phyloP scores from a whole-genome alignment of 257 asterid species.

The Sherardia arvensis region DNA sequence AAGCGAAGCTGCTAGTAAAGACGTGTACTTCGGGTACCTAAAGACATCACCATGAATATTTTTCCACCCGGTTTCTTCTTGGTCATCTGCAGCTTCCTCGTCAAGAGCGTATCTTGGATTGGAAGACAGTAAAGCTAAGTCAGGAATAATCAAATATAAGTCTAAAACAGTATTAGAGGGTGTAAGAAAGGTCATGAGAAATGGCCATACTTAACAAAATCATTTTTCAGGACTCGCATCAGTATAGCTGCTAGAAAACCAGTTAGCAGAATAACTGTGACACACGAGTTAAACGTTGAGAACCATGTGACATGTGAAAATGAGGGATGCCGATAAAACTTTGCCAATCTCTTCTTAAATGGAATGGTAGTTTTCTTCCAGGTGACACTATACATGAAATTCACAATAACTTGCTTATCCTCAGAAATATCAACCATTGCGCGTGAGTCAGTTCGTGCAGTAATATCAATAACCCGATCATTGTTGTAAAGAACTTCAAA shows the following conservation, averaged over 20 bases:
- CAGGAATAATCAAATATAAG: background rate
- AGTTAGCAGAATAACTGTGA: conserved; percentile 34
- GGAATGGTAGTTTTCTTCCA: conserved; percentile 30
- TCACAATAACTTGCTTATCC: conserved; percentile 30
- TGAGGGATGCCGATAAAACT: conserved; percentile 25
- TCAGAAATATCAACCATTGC: conserved; percentile 31
- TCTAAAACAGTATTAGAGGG: background rate
- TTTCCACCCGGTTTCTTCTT: conserved; percentile 38
- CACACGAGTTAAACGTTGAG: conserved; percentile 35
- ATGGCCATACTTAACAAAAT: conserved; percentile 27
- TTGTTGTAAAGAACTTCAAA: conserved; percentile 29
- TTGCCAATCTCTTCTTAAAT: conserved; percentile 31
- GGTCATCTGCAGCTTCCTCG: conserved; percentile 35
- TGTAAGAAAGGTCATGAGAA: background rate
- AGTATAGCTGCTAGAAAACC: conserved; percentile 34
- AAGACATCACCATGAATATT: conserved; percentile 38
- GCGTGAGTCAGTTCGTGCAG: conserved; percentile 28
- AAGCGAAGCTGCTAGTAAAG: conserved; percentile 28
- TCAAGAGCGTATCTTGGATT: conserved; percentile 26
- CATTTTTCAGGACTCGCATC: conserved; percentile 36
- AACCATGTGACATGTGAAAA: conserved; percentile 34
- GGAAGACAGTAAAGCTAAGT: background rate
- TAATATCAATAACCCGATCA: conserved; percentile 28
- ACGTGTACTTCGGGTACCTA: conserved; percentile 29
- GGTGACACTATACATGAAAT: conserved; percentile 29